A percentile compares a stretch with the other conserved stretches of the same genome.
These are phyloP conservation scores for Ceratocystis albifundus DNA, from an alignment of 2,329 filamentous ascomycete genomes.

Conservation along the genomic window DNA sequence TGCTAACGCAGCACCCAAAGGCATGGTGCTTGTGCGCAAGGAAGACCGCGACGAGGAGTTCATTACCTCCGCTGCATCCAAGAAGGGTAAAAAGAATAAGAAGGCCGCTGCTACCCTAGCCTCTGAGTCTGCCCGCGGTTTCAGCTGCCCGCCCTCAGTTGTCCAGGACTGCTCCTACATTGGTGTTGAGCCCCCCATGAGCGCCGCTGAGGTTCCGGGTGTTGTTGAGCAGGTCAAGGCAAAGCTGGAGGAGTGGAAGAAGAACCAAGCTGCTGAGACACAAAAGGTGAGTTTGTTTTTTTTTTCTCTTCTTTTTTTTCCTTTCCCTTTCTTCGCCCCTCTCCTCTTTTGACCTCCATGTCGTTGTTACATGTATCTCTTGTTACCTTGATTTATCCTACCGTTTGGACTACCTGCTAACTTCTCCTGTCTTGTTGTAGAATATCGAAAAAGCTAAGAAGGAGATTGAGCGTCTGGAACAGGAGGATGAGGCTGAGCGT, in stretches of 20 bases:
- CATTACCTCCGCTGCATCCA: slow-evolving; percentile 60
- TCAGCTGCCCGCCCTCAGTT: slow-evolving; percentile 80
- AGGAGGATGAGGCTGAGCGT: slow-evolving; percentile 36
- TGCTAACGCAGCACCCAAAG: slow-evolving; percentile 63
- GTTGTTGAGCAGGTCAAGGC: slow-evolving; percentile 81
- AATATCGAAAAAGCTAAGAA: slow-evolving; percentile 96
- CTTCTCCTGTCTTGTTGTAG: slow-evolving; percentile 39
- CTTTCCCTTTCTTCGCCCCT: background rate
- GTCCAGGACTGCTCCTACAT: slow-evolving; percentile 82
- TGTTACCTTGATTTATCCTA: too few species aligned
- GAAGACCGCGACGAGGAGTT: slow-evolving; percentile 80
- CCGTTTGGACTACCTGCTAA: background rate
- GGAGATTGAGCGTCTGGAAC: slow-evolving; percentile 80
- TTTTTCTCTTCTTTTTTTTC: slow-evolving; percentile 27
- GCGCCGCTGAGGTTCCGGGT: slow-evolving; percentile 65
- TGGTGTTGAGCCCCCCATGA: slow-evolving; percentile 78
- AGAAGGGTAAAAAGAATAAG: slow-evolving; percentile 82
- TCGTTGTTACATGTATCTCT: too few species aligned
- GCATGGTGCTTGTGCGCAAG: slow-evolving; percentile 66
- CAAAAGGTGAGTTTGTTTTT: slow-evolving; percentile 56
- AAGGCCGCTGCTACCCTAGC: slow-evolving; percentile 35
- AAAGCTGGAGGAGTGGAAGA: slow-evolving; percentile 86
- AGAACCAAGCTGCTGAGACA: slow-evolving; percentile 79
- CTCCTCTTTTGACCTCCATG: background rate
- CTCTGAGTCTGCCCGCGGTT: slow-evolving; percentile 44